phyloP scores from a whole-genome alignment of 208 protist genomes.

The Crithidia brevicula region DNA sequence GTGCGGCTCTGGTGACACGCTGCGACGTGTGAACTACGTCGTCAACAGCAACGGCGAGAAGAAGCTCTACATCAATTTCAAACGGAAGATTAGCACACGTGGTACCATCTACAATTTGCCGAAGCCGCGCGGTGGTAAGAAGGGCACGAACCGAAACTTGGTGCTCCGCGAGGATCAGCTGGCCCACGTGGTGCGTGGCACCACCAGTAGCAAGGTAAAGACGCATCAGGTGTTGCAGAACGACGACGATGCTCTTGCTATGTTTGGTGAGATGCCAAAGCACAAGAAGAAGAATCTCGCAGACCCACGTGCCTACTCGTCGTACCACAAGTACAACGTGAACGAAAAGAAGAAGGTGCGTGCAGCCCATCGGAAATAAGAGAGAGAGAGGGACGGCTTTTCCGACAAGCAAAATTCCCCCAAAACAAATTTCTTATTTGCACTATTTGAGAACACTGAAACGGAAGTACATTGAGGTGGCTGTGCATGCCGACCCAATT shows the following conservation, averaged over 20 bases:
- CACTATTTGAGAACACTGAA: not conserved
- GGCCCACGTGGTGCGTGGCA: constrained; percentile 76
- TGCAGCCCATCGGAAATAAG: constrained; percentile 64
- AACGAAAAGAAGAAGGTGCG: constrained; percentile 90
- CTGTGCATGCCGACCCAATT: no score
- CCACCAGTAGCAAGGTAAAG: constrained; percentile 59
- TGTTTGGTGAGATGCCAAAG: constrained; percentile 68
- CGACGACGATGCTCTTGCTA: constrained; percentile 70
- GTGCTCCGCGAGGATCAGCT: constrained; percentile 93
- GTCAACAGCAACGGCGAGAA: constrained; percentile 83
- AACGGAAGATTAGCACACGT: constrained; percentile 78
- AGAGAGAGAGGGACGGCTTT: not conserved
- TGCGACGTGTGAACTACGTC: constrained; percentile 92
- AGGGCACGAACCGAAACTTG: constrained; percentile 86
- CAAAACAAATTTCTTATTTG: not conserved
- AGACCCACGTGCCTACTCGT: constrained; percentile 62
- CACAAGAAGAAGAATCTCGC: constrained; percentile 67
- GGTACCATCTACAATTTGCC: constrained; percentile 90
- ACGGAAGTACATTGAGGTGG: no score
- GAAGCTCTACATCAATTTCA: constrained; percentile 92
- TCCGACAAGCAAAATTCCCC: not conserved
- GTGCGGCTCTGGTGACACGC: constrained; percentile 90
- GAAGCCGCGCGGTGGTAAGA: constrained; percentile 82
- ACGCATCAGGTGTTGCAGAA: constrained; percentile 46
- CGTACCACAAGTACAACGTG: constrained; percentile 91